Percentiles rank a stretch among this genome's conserved stretches.
phyloP scores from a whole-genome alignment of 352 stramenopile genomes.

The Phytophthora megakarya region DNA sequence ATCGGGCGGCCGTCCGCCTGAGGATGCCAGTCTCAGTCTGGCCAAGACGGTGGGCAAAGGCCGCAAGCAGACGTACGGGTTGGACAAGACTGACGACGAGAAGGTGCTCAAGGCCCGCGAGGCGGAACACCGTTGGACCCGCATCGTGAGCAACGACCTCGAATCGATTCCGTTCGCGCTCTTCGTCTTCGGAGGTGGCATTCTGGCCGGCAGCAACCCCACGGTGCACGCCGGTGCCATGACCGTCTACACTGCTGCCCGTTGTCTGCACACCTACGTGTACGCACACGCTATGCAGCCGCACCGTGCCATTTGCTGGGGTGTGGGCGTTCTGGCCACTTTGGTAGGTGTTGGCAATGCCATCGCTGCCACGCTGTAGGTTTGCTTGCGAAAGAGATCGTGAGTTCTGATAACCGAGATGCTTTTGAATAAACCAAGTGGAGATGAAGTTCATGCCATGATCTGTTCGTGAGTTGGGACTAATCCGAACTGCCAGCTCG shows the following conservation, averaged over 20 bases:
- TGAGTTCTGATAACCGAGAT: neutral
- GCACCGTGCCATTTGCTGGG: constrained; percentile 42
- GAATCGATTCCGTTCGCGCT: constrained; percentile 63
- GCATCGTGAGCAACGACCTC: constrained; percentile 62
- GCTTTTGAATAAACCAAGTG: constrained; percentile 12
- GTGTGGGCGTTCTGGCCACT: constrained; percentile 35
- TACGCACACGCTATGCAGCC: constrained; percentile 56
- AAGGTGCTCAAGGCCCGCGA: constrained; percentile 41
- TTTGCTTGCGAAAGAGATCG: neutral
- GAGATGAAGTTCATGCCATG: no score
- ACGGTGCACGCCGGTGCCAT: constrained; percentile 46
- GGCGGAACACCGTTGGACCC: constrained; percentile 49
- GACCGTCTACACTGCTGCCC: constrained; percentile 44
- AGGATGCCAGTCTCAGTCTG: constrained; percentile 48
- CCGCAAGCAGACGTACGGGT: constrained; percentile 33
- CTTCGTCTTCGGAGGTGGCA: constrained; percentile 46
- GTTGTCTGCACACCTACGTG: constrained; percentile 50
- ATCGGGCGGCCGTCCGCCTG: constrained; percentile 51
- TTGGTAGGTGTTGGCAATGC: constrained; percentile 44
- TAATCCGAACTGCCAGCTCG: neutral
- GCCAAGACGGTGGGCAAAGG: constrained; percentile 38
- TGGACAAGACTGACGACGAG: constrained; percentile 40
- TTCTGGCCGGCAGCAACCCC: constrained; percentile 42
- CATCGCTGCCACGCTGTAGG: constrained; percentile 30
- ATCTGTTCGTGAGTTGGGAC: no score